Base-by-base conservation (phyloP, 78 protist genomes). In the Acrasis kona region DNA sequence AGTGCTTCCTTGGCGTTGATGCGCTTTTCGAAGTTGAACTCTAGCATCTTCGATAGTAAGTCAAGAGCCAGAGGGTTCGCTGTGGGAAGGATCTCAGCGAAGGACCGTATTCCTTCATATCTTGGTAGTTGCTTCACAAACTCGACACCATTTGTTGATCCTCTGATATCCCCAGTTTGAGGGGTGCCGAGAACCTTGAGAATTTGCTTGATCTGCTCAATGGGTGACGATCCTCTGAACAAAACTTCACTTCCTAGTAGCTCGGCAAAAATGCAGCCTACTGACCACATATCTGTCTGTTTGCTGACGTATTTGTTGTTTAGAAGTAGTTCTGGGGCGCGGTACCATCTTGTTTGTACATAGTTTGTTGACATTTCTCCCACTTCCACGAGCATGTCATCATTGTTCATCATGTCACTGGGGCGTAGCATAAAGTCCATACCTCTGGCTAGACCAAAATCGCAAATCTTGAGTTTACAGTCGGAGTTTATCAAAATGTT, bases 401-500 rank as follows among this genome's bases (percentile, higher is more conserved):
- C n/a, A n/a, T n/a, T n/a, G n/a, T n/a, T n/a, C n/a, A n/a, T n/a
- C n/a, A n/a, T n/a, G n/a, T n/a, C n/a, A n/a, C n/a, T n/a, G n/a
- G n/a, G n/a, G n/a, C n/a, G n/a, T n/a, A n/a, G n/a, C n/a, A n/a
- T n/a, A n/a, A n/a, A n/a, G n/a, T 38, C 69, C 8, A 61, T 6
- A 2, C 19, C 74, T 32, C 84, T 39, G 10, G 89, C 89, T 30
- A 85, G 83, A 0, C 86, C 90, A 8, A 89, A 80, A 71, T 89
- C 93, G 78, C 88, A 78, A 67, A 89, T 85, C 78, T 93, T 93
- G 29, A 95, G 64, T 58, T 88, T 92, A 74, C 98, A 97, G 78
- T 97, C 92, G 31, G 69, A 87, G 77, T 95, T 96, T 50, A 98
- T 82, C 0, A 96, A 84, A 1, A 98, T 35, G 74, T 98, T 98